phyloP scores from a whole-genome alignment of 177 flowering plant genomes.

The Vitis hybrid region DNA sequence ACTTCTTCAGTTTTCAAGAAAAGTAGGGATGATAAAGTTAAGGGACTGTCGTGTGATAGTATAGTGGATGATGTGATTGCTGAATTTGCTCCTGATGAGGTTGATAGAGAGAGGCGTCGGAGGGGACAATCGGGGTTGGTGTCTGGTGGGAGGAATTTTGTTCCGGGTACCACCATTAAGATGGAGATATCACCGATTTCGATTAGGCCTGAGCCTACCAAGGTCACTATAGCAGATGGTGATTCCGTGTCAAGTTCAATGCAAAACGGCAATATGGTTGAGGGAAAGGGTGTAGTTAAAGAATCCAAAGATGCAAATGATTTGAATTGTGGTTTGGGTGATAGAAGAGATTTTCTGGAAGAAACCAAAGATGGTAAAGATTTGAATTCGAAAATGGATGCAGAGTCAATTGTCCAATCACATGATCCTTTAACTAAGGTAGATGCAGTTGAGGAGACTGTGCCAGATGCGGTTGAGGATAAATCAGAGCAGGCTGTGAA shows the following conservation, averaged over 20 bases:
- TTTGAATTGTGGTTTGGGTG: constrained; percentile 4
- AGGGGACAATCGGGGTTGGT: constrained; percentile 29
- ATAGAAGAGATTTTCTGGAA: not conserved
- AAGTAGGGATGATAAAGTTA: constrained; percentile 43
- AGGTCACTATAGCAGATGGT: constrained; percentile 7
- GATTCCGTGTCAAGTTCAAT: constrained; percentile 4
- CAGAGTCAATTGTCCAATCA: constrained; percentile 9
- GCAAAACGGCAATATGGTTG: constrained; percentile 8
- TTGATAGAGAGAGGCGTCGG: constrained; percentile 70
- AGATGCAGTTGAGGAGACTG: constrained; percentile 17
- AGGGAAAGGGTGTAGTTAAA: constrained; percentile 2
- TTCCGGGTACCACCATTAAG: constrained; percentile 19
- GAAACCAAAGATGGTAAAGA: constrained; percentile 11
- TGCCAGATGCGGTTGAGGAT: constrained; percentile 17
- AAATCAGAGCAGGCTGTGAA: constrained; percentile 31
- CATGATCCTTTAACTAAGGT: constrained; percentile 11
- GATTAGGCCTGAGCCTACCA: constrained; percentile 12
- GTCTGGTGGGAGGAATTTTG: not conserved
- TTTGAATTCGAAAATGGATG: constrained; percentile 12
- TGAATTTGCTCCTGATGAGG: constrained; percentile 86
- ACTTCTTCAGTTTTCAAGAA: constrained; percentile 73
- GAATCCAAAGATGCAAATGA: constrained; percentile 12
- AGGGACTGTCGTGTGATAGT: constrained; percentile 48
- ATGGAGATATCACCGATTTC: constrained; percentile 19
- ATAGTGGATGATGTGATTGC: constrained; percentile 89